phyloP scores from a whole-genome alignment of 2,329 filamentous ascomycete species.

The Thelonectria discophora region DNA sequence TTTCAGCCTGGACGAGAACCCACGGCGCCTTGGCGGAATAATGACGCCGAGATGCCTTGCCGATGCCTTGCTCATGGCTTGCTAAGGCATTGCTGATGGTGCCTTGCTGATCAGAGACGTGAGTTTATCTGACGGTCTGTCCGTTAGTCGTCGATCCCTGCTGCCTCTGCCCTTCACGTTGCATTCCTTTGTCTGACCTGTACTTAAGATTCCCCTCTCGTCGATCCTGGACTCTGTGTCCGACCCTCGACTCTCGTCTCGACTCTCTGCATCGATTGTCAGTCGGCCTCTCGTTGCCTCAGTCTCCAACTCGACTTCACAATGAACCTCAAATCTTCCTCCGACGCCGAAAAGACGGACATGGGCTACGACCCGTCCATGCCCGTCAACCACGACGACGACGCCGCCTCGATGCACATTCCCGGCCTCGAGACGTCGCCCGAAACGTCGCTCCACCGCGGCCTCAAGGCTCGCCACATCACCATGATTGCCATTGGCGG shows the following conservation, averaged over 20 bases:
- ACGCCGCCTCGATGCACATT: slow-evolving; percentile 46
- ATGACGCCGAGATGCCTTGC: slow-evolving; percentile 7
- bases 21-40: slow-evolving; percentile 20
- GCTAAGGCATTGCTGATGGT: no score
- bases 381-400: slow-evolving; percentile 22
- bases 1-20: slow-evolving; percentile 32
- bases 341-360: slow-evolving; percentile 40
- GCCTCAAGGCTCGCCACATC: slow-evolving; percentile 64
- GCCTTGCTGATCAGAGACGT: no score
- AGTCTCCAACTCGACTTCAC: not conserved
- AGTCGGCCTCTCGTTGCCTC: no score
- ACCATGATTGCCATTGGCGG: slow-evolving; percentile 76
- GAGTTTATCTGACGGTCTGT: slow-evolving; percentile 3
- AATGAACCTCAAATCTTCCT: slow-evolving; percentile 16
- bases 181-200: not conserved
- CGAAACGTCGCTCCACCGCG: slow-evolving; percentile 60
- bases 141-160: not conserved
- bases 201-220: not conserved
- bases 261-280: slow-evolving; percentile 8
- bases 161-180: not conserved
- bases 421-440: slow-evolving; percentile 59
- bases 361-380: slow-evolving; percentile 34
- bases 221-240: no score
- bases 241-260: not conserved
- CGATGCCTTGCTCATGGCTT: no score